Base-by-base conservation (phyloP, 2,329 filamentous ascomycete species). In the Amesomyces nigricolor region DNA sequence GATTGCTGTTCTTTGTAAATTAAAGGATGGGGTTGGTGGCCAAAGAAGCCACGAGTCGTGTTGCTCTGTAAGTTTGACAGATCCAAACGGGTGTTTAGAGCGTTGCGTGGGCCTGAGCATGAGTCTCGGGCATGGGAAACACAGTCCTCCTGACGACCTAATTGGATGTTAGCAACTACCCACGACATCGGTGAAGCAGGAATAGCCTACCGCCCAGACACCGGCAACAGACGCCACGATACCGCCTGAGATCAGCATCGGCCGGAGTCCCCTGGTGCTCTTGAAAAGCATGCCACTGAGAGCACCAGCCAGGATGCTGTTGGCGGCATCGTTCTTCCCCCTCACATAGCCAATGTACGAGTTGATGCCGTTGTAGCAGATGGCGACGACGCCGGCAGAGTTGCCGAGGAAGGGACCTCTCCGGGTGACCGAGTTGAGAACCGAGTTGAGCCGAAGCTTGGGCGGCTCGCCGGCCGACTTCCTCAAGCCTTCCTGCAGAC, bases 261-360 rank as follows among this genome's bases (percentile, higher is more conserved):
- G 91, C 72, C 88, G 82, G 59, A 94, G 61, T 5, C 94, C 94
- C 67, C 89, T 82, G 47, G 95, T 97, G 72, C 91, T 95, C 80
- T 96, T 97, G 76, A 99, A 99, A 13, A 99, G 71, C 80, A 92
- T 91, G 56, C 94, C 94, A 68, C 91, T 95, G 64, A 99, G 71
- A 1, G 80, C 87, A 62, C 95, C 94, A 5, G 94, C 92, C 17
- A 82, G 73, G 52, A 99, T 82, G 61, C 90, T 94, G 76, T 99
- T 99, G 56, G 86, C 82, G 3, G 90, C 82, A 71, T 99, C 95
- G 65, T 96, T 91, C 75, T 90, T 89, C 61, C 90, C 90, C 58
- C 91, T 80, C 61, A 85, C 71, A 66, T 88, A 85, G 39, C 90
- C 91, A 59, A 95, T 83, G 54, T 83, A 83, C 32, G 89, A 94